A percentile compares a stretch with the other conserved stretches of the same genome.
Conservation (phyloP, 208 protist genomes). For the Crithidia brevicula region DNA sequence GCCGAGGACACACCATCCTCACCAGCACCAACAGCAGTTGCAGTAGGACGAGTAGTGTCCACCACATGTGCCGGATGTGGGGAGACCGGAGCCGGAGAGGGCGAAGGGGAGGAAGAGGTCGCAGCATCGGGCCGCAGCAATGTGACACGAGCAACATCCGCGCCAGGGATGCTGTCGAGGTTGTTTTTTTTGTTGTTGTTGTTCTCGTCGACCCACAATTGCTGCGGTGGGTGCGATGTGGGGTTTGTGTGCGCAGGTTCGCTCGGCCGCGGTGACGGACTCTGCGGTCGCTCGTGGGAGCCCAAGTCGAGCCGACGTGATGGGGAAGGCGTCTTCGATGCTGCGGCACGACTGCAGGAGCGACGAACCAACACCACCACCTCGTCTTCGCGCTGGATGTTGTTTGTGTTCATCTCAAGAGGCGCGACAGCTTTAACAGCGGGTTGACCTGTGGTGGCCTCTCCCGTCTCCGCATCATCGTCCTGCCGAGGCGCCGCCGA, state of each 20-base stretch:
- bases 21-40: no score
- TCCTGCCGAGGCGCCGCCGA: not conserved
- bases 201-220: not conserved
- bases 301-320: not conserved
- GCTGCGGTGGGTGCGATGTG: not conserved
- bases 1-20: no score
- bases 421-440: no score
- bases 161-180: no score
- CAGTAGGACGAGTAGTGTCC: not conserved
- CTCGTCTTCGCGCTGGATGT: not conserved
- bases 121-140: not conserved
- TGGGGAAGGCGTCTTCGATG: constrained; percentile 1
- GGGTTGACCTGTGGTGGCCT: not conserved
- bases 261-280: constrained; percentile 7
- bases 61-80: not conserved
- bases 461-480: not conserved
- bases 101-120: not conserved
- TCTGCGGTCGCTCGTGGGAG: constrained; percentile 10
- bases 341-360: constrained; percentile 18
- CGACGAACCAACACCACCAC: constrained; percentile 29
- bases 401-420: not conserved
- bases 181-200: no score
- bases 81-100: not conserved
- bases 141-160: no score
- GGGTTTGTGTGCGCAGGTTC: not conserved